Base-by-base conservation (phyloP, 345 rosid genomes). In the Carallia brachiata region DNA sequence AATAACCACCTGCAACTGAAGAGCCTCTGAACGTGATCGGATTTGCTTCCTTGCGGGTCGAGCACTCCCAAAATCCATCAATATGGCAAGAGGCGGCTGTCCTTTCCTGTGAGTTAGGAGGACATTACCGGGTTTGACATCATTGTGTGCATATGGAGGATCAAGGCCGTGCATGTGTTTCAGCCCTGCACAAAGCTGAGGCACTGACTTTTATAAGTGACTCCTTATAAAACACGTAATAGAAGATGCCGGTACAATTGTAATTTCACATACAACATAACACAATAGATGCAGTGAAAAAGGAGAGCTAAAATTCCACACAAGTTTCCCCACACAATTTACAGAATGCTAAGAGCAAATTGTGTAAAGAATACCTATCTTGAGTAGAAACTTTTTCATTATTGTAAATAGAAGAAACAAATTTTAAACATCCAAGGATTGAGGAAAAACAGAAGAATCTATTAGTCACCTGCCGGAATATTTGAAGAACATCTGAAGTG, bases 61-160 rank as follows among this genome's bases (percentile, higher is more conserved):
- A 67, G 97, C 84, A 65, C 99, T 92, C 56, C 99, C 98, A 67
- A 95, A 95, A 80, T 92, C 99, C 99, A 95, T 95, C 90, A 95
- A 77, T 76, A 90, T 90, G 12, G 98, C 97, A 36, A 86, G 81
- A 12, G 96, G 98, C 13, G 92, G 76, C 67, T 84, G 88, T 62
- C 98, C 98, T 78, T 89, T 90, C 78, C 90, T 90, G 65, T 68
- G 86, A 53, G 91, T 81, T 73, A 90, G 75, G 66, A 88, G 97
- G 69, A 95, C 83, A 77, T 95, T 95, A 31, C 99, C 99, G 63
- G 98, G 96, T 84, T 95, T 95, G 70, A 95, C 96, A 84, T 95
- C 99, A 85, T 95, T 92, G 84, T 95, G 99, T 68, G 98, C 97
- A 81, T 90, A 90, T 66, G 99, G 96, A 64, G 98, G 98, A 69